A percentile compares a stretch with the other conserved stretches of the same genome.
Evolutionary conservation across 192 early-diverging fungal genomes (phyloP).

Genomic region (Physocladia obscura): DNA sequence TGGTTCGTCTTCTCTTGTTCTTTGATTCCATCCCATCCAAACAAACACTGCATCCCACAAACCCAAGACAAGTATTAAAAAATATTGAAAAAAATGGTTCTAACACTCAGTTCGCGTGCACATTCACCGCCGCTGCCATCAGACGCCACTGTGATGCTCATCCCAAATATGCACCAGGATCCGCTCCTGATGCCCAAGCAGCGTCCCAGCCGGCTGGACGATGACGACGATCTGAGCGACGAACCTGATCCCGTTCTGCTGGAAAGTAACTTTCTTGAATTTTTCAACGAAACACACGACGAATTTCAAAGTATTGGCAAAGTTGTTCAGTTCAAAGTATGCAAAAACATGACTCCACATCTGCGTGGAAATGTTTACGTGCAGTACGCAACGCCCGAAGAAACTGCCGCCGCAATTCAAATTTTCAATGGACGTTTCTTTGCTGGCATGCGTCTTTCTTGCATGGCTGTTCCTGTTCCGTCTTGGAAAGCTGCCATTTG

Average conservation of each 20-base stretch:
- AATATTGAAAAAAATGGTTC: not conserved
- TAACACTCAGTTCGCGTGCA: constrained; percentile 1
- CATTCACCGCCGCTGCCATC: not conserved
- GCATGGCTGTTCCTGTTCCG: constrained; percentile 39
- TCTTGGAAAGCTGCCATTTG: constrained; percentile 51
- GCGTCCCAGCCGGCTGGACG: not conserved
- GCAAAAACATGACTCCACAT: constrained; percentile 20
- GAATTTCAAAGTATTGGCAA: constrained; percentile 40
- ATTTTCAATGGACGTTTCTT: constrained; percentile 42
- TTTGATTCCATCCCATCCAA: too few relatives aligned
- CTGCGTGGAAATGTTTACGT: constrained; percentile 51
- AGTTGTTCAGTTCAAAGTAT: constrained; percentile 45
- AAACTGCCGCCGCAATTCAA: constrained; percentile 34
- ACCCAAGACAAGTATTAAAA: not conserved
- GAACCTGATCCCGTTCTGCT: constrained; percentile 34
- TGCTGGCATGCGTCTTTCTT: constrained; percentile 37
- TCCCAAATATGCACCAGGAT: constrained; percentile 46
- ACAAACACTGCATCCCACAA: constrained; percentile 37
- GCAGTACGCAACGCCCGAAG: constrained; percentile 43
- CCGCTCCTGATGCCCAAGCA: constrained; percentile 17
- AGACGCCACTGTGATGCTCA: constrained; percentile 19
- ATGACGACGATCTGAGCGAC: constrained; percentile 27
- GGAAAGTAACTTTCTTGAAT: constrained; percentile 41
- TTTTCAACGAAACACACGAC: constrained; percentile 43
- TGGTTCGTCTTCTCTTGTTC: constrained; percentile 57